phyloP scores from a whole-genome alignment of 1,284 basidiomycete species.

The Ceratobasidium theobromae region DNA sequence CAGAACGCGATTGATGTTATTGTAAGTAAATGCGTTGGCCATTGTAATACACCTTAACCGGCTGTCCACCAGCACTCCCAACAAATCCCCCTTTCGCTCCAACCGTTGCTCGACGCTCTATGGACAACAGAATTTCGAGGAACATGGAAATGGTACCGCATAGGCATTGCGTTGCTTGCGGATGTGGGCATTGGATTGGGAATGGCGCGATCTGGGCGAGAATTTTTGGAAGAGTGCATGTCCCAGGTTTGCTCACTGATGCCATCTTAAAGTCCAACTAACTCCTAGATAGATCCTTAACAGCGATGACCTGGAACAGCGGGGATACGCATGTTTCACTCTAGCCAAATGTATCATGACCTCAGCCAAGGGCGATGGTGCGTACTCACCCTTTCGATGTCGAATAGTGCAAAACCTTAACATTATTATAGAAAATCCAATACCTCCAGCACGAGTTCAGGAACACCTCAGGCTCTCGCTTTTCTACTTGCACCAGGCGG shows the following conservation, averaged over 20 bases:
- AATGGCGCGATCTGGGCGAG: conserved; percentile 63
- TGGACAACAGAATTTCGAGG: conserved; percentile 80
- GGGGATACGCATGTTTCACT: conserved; percentile 71
- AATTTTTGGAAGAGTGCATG: conserved; percentile 71
- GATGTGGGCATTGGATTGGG: conserved; percentile 74
- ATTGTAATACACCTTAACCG: conserved; percentile 25
- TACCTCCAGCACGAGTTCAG: conserved; percentile 12
- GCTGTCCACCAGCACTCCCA: conserved; percentile 46
- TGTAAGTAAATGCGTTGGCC: not conserved
- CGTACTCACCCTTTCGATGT: not conserved
- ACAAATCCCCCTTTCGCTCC: conserved; percentile 61
- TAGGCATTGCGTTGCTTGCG: conserved; percentile 66
- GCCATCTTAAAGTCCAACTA: not conserved
- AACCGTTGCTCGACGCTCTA: conserved; percentile 64
- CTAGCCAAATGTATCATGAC: conserved; percentile 71
- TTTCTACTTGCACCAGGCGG: conserved; percentile 61
- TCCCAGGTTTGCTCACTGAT: conserved; percentile 57
- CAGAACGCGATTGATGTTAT: conserved; percentile 22
- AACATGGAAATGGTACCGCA: conserved; percentile 63
- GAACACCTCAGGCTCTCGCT: conserved; percentile 54
- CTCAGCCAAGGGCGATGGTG: conserved; percentile 38
- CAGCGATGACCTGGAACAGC: conserved; percentile 69
- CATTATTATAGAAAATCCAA: conserved; percentile 9
- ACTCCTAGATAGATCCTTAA: conserved; percentile 57
- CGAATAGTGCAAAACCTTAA: not conserved